These are phyloP conservation scores for Rhypophila decipiens DNA, from an alignment of 495 filamentous ascomycete species.

Conservation along the genomic window DNA sequence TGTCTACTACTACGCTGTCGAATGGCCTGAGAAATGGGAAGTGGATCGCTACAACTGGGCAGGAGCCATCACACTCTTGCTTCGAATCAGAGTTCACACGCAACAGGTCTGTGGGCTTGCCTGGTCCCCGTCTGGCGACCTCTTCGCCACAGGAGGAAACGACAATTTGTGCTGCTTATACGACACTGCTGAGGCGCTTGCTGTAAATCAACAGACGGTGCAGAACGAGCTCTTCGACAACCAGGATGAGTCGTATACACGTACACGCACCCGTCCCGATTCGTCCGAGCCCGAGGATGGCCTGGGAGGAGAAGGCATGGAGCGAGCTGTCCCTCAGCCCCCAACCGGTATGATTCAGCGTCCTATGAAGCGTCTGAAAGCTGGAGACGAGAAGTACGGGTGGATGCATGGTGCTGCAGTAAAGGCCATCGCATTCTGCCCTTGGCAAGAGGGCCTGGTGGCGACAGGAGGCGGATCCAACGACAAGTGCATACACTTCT, in stretches of 20 bases:
- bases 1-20: constrained; percentile 82
- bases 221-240: neutral
- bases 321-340: neutral
- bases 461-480: constrained; percentile 92
- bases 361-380: constrained; percentile 20
- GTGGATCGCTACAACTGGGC: constrained; percentile 57
- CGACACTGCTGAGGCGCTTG: constrained; percentile 55
- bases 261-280: too few relatives aligned
- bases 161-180: constrained; percentile 87
- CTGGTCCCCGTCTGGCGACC: constrained; percentile 72
- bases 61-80: constrained; percentile 70
- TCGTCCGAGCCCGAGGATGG: neutral
- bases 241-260: neutral
- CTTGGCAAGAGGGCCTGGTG: constrained; percentile 82
- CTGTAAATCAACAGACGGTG: neutral
- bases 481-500: constrained; percentile 94
- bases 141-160: constrained; percentile 86
- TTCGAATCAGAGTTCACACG: constrained; percentile 68
- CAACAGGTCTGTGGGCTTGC: constrained; percentile 91
- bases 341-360: constrained; percentile 1
- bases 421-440: constrained; percentile 96
- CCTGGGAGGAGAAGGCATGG: neutral
- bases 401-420: constrained; percentile 82
- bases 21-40: constrained; percentile 66
- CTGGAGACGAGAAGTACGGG: constrained; percentile 59